Evolutionary conservation across 2,329 filamentous ascomycete genomes (phyloP).

Genomic region (Cordyceps pruinosa): DNA sequence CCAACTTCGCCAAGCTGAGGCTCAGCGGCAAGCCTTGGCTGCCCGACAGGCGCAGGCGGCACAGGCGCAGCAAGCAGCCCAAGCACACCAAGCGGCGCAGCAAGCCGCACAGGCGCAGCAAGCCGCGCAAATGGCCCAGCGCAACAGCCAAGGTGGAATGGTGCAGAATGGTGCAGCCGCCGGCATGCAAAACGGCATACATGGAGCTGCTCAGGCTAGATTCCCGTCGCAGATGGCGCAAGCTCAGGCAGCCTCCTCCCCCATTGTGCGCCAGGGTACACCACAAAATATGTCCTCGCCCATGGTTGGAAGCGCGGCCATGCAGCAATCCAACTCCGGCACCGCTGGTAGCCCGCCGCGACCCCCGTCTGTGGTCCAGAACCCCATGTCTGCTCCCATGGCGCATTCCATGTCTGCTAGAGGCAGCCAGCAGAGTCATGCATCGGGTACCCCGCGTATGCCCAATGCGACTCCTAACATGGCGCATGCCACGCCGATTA

Average conservation of each 20-base stretch:
- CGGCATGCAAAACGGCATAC: constrained; percentile 32
- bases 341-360: constrained; percentile 63
- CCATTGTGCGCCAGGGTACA: constrained; percentile 55
- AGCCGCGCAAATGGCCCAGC: constrained; percentile 23
- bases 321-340: constrained; percentile 60
- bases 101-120: constrained; percentile 16
- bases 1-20: constrained; percentile 31
- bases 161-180: constrained; percentile 30
- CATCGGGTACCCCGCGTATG: constrained; percentile 56
- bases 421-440: constrained; percentile 60
- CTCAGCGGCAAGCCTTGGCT: constrained; percentile 28
- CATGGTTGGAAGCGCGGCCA: constrained; percentile 53
- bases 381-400: constrained; percentile 54
- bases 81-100: constrained; percentile 8
- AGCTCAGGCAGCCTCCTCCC: constrained; percentile 56
- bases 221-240: constrained; percentile 54
- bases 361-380: constrained; percentile 59
- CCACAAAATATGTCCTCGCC: constrained; percentile 60
- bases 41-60: constrained; percentile 25
- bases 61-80: constrained; percentile 15
- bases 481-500: constrained; percentile 52
- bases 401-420: constrained; percentile 56
- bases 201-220: constrained; percentile 32
- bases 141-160: constrained; percentile 31
- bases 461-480: constrained; percentile 56